Evolutionary conservation across 2,329 filamentous ascomycete species (phyloP).

Genomic region (Aspergillus luchuensis): DNA sequence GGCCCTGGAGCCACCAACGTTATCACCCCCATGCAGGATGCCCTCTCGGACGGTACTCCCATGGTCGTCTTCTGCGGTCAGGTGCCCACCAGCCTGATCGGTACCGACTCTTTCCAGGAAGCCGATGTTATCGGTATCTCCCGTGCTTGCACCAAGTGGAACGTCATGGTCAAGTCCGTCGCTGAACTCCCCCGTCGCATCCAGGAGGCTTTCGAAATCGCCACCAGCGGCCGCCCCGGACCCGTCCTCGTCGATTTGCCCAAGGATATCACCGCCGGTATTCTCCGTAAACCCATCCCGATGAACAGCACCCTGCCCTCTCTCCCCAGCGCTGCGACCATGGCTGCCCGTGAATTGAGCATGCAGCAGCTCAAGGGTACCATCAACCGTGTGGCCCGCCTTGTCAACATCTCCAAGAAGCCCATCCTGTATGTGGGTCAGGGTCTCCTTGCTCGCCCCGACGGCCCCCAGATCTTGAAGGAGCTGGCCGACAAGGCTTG

Average conservation of each 20-base stretch:
- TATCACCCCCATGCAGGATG: conserved; percentile 94
- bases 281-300: conserved; percentile 82
- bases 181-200: conserved; percentile 91
- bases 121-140: conserved; percentile 94
- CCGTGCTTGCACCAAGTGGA: conserved; percentile 96
- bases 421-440: conserved; percentile 94
- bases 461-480: conserved; percentile 77
- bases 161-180: conserved; percentile 95
- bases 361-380: conserved; percentile 72
- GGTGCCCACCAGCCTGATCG: conserved; percentile 86
- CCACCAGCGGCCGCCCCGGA: conserved; percentile 87
- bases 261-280: conserved; percentile 90
- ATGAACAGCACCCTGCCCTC: conserved; percentile 71
- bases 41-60: conserved; percentile 90
- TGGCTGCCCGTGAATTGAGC: conserved; percentile 73
- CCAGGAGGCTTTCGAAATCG: conserved; percentile 98
- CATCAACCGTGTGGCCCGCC: conserved; percentile 73
- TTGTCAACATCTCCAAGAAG: conserved; percentile 89
- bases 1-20: conserved; percentile 96
- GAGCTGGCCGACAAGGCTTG: conserved; percentile 86
- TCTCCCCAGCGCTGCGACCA: conserved; percentile 81
- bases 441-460: conserved; percentile 77
- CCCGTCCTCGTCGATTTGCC: conserved; percentile 94
- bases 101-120: conserved; percentile 96
- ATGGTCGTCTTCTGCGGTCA: conserved; percentile 96